Evolutionary conservation across 768 basidiomycete species (phyloP).

Genomic region (Agaricus blazei): DNA sequence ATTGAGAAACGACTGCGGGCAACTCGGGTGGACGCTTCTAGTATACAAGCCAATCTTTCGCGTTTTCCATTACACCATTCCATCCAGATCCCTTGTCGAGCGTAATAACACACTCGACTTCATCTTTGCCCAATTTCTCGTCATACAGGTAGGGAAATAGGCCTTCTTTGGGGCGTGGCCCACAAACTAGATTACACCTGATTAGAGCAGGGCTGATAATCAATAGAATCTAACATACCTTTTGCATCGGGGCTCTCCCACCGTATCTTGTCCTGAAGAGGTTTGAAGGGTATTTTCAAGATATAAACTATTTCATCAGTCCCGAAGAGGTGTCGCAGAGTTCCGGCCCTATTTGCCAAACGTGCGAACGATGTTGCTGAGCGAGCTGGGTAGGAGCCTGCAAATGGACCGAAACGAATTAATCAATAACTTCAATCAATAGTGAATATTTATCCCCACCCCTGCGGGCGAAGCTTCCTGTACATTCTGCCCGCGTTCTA

Average conservation of each 20-base stretch:
- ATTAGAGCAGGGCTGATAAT: neutral
- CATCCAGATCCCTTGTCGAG: slow-evolving; percentile 19
- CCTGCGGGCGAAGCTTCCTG: too few species aligned
- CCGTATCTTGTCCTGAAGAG: slow-evolving; percentile 32
- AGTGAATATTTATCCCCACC: too few species aligned
- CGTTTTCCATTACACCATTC: slow-evolving; percentile 16
- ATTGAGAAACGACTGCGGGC: neutral
- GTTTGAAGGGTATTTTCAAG: slow-evolving; percentile 36
- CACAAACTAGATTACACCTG: slow-evolving; percentile 26
- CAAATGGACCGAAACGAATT: too few species aligned
- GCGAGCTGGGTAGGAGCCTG: neutral
- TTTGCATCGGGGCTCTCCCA: slow-evolving; percentile 44
- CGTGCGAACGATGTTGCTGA: too few species aligned
- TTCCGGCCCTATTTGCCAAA: slow-evolving; percentile 19
- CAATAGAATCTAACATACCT: neutral
- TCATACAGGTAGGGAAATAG: slow-evolving; percentile 56
- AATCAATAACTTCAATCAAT: neutral
- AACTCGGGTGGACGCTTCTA: slow-evolving; percentile 4
- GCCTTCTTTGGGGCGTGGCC: slow-evolving; percentile 37
- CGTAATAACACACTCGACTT: slow-evolving; percentile 36
- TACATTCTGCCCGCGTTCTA: too few species aligned
- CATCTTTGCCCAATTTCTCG: slow-evolving; percentile 34
- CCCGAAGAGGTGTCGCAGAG: slow-evolving; percentile 41
- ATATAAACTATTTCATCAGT: slow-evolving; percentile 34
- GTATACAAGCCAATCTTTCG: slow-evolving; percentile 21